Percentiles rank a stretch among this genome's conserved stretches.
These are phyloP conservation scores for Platanthera guangdongensis DNA, from an alignment of 106 monocot genomes.

Conservation along the genomic window DNA sequence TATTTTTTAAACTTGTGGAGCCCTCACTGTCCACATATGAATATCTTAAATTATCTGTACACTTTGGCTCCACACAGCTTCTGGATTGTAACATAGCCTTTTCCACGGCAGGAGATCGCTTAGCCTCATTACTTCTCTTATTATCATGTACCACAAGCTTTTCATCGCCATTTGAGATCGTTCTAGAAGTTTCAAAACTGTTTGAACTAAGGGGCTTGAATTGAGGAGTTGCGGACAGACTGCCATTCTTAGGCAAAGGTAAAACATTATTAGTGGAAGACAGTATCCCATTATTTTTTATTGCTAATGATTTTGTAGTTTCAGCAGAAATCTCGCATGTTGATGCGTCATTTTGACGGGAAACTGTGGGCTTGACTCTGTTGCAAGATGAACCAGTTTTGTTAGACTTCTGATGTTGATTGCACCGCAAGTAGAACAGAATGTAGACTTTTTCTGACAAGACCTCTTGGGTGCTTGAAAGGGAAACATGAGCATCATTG, in stretches of 20 bases:
- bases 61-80: constrained; percentile 7
- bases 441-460: constrained; percentile 95
- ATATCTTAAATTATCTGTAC: constrained; percentile 11
- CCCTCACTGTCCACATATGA: constrained; percentile 8
- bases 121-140: constrained; percentile 8
- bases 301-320: constrained; percentile 16
- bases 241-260: constrained; percentile 36
- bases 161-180: constrained; percentile 41
- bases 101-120: constrained; percentile 13
- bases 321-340: constrained; percentile 18
- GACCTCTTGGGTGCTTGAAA: constrained; percentile 73
- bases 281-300: constrained; percentile 18
- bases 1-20: constrained; percentile 13
- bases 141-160: constrained; percentile 19
- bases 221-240: constrained; percentile 20
- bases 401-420: constrained; percentile 29
- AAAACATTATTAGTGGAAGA: constrained; percentile 16
- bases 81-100: constrained; percentile 12
- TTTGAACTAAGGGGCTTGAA: constrained; percentile 32
- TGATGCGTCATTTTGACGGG: constrained; percentile 20
- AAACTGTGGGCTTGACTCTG: constrained; percentile 23
- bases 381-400: constrained; percentile 26
- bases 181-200: constrained; percentile 27
- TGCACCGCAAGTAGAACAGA: constrained; percentile 69
- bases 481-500: constrained; percentile 84